Base-by-base conservation (phyloP, 192 early-diverging fungal genomes). In the Chytriomyces sp. region DNA sequence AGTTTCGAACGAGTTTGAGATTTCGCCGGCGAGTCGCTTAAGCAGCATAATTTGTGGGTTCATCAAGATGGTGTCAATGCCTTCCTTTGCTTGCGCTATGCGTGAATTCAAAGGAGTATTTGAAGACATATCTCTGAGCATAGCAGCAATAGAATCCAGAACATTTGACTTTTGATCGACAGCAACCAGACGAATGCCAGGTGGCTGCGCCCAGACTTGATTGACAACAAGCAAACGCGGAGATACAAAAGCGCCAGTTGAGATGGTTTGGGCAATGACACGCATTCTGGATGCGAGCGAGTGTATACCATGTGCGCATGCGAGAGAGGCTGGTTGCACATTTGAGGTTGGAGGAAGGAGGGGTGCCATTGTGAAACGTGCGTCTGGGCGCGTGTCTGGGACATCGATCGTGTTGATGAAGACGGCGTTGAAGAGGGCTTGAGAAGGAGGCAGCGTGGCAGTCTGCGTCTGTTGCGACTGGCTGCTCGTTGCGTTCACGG, bases 21-120 rank as follows among this genome's bases (percentile, higher is more conserved):
- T 69, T 69, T 69, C 68, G 9, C 68, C 68, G 11, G 47, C 49
- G 13, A 69, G 50, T 50, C 53, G 49, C 46, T 69, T 69, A 8
- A 53, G n/a, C 26, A 69, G 68, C 9, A 13, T 13, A 7, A 50
- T 8, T 24, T 69, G 46, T 13, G 66, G 66, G 13, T 11, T 11
- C 13, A 13, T 47, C 8, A 69, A 16, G 20, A 69, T 26, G n/a
- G 10, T 7, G 23, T 69, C 68, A 13, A 69, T 35, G 26, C 48
- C 35, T 10, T 69, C 68, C 7, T 28, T 10, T 7, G 50, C n/a
- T n/a, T 8, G 10, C 7, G 68, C 50, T 5, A 53, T 26, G 18
- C 45, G 13, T 9, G 24, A 11, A 7, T 18, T 10, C 9, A 69
- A 20, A 16, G 45, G 49, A 23, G 68, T 24, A 16, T 23, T 16